Conservation (phyloP, 2,329 filamentous ascomycete species). For the Colletotrichum paranaense region DNA sequence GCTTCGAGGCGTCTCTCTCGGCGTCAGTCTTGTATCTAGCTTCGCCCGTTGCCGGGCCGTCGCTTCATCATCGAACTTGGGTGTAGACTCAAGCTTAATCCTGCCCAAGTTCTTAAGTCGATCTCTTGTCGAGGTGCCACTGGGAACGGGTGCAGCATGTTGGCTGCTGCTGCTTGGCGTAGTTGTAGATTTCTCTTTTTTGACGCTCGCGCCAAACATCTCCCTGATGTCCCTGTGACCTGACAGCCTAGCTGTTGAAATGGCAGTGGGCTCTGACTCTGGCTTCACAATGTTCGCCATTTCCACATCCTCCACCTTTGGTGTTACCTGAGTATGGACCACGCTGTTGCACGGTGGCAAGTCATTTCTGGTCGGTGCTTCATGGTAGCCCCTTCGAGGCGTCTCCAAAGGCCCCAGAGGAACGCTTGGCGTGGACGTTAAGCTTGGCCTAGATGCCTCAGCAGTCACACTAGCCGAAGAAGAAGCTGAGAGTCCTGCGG, state of each 20-base stretch:
- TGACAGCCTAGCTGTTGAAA: neutral
- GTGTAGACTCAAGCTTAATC: neutral
- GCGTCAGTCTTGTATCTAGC: neutral
- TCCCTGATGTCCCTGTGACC: neutral
- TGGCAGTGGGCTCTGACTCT: neutral
- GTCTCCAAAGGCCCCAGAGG: neutral
- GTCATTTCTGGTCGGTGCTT: neutral
- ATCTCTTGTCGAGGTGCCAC: slow-evolving; percentile 10
- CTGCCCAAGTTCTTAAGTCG: slow-evolving; percentile 5
- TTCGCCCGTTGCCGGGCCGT: neutral
- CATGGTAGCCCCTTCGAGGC: neutral
- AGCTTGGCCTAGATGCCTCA: neutral
- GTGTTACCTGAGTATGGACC: neutral
- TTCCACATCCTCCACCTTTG: neutral
- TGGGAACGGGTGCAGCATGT: neutral
- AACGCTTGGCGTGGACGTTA: neutral
- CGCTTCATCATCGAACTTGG: slow-evolving; percentile 5
- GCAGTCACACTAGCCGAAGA: neutral
- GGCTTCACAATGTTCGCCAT: neutral
- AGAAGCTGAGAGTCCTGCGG: neutral
- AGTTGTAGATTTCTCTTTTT: neutral
- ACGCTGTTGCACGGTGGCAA: neutral
- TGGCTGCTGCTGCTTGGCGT: neutral
- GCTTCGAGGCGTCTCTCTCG: neutral
- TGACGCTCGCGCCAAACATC: slow-evolving; percentile 1